phyloP scores from a whole-genome alignment of 371 early-diverging fungal species.

The Mucor racemosus region DNA sequence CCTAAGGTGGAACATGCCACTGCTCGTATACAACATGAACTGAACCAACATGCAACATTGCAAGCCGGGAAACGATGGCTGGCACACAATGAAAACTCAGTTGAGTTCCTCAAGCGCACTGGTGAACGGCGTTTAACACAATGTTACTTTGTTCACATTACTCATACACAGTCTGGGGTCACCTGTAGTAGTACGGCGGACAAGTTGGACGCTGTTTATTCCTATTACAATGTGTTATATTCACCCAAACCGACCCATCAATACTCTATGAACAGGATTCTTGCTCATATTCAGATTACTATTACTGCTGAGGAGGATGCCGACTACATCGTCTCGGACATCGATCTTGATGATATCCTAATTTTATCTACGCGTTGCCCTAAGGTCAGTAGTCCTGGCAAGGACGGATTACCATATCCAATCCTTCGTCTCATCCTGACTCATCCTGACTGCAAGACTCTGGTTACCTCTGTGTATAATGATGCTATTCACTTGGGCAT shows the following conservation, averaged over 20 bases:
- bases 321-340: not conserved
- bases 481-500: too few relatives aligned
- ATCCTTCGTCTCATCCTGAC: too few relatives aligned
- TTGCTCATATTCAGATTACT: not conserved
- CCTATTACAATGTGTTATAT: constrained; percentile 16
- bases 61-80: constrained; percentile 12
- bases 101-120: constrained; percentile 11
- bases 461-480: too few relatives aligned
- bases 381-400: too few relatives aligned
- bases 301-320: not conserved
- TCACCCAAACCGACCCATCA: constrained; percentile 2
- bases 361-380: too few relatives aligned
- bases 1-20: constrained; percentile 2
- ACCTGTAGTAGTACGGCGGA: not conserved
- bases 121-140: not conserved
- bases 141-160: not conserved
- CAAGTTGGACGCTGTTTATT: constrained; percentile 12
- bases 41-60: not conserved
- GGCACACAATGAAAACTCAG: constrained; percentile 14
- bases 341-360: too few relatives aligned
- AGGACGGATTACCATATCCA: too few relatives aligned
- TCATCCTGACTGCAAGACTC: too few relatives aligned
- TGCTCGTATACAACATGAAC: constrained; percentile 6
- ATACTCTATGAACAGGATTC: not conserved
- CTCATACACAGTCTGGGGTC: not conserved